Base-by-base conservation (phyloP, 129 eudicot species). In the Dittrichia graveolens region DNA sequence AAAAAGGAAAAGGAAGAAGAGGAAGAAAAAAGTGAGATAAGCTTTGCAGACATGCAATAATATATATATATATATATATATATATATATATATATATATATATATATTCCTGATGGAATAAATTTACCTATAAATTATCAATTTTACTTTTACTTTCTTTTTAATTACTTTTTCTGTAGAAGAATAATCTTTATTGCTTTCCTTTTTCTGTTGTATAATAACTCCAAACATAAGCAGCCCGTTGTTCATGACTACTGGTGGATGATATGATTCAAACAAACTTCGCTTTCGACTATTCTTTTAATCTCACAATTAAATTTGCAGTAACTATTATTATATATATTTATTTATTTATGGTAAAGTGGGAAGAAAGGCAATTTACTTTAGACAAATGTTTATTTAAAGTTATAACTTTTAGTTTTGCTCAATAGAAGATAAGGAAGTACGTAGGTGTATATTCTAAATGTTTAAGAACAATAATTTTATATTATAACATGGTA, bases 71-170 rank as follows among this genome's bases (percentile, higher is more conserved):
- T n/a, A n/a, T n/a, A n/a, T n/a, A n/a, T n/a, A n/a, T n/a, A n/a
- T n/a, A n/a, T n/a, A 40, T 62, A 39, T 49, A n/a, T n/a, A n/a
- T n/a, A n/a, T n/a, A n/a, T n/a, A n/a, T n/a, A n/a, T n/a, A n/a
- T n/a, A n/a, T n/a, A 62, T 62, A 49, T 62, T 44, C 50, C 68
- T 62, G 5, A 9, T 39, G 50, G 50, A 62, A 15, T 62, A 24
- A 6, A 62, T 62, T 62, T 42, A 62, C 68, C 35, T 62, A 62
- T 40, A 62, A 39, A 62, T 62, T 62, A 49, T 62, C 49, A 62
- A 39, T 39, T 12, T 38, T 39, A 24, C n/a, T 19, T 15, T 56
- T 56, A 19, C 61, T 56, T 56, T 55, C 18, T 11, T 56, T 56
- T 56, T 24, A 24, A 24, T 24, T 24, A 24, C 31, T 56, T 19